These are phyloP conservation scores for Aspergillus tanneri DNA, from an alignment of 2,329 filamentous ascomycete genomes.

Conservation along the genomic window DNA sequence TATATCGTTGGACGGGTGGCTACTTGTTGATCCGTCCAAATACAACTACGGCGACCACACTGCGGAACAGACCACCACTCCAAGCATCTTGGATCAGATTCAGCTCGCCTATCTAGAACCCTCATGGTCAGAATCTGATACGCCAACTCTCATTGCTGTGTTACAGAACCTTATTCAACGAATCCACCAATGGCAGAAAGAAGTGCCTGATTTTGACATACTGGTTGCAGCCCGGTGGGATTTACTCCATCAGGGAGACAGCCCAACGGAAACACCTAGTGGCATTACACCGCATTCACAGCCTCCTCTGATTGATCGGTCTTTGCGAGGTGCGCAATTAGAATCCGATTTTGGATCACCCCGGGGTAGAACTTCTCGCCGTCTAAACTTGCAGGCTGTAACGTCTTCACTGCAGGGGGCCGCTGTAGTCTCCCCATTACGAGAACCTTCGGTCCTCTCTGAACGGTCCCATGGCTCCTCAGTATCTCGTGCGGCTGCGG, in stretches of 20 bases:
- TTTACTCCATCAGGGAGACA: conserved; percentile 38
- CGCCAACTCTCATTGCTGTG: conserved; percentile 52
- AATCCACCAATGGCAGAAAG: conserved; percentile 60
- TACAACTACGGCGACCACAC: conserved; percentile 51
- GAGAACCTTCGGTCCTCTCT: conserved; percentile 22
- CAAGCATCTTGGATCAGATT: conserved; percentile 30
- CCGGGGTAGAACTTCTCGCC: conserved; percentile 25
- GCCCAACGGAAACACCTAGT: conserved; percentile 13
- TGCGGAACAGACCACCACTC: conserved; percentile 26
- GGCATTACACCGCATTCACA: conserved; percentile 25
- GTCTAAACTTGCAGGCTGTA: conserved; percentile 13
- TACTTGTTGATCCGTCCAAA: conserved; percentile 69
- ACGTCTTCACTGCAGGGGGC: conserved; percentile 21
- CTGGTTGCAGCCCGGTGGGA: conserved; percentile 61
- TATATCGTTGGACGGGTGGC: conserved; percentile 85
- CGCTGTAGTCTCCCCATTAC: conserved; percentile 24
- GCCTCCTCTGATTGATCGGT: conserved; percentile 22
- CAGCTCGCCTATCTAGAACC: conserved; percentile 43
- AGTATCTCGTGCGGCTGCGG: conserved; percentile 23
- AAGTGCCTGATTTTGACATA: conserved; percentile 70
- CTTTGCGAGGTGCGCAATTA: conserved; percentile 4
- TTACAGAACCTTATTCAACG: conserved; percentile 63
- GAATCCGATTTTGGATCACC: conserved; percentile 22
- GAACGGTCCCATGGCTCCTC: conserved; percentile 28
- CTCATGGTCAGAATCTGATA: conserved; percentile 50